Conservation (phyloP, 345 rosid species). For the Orychophragmus violaceus region DNA sequence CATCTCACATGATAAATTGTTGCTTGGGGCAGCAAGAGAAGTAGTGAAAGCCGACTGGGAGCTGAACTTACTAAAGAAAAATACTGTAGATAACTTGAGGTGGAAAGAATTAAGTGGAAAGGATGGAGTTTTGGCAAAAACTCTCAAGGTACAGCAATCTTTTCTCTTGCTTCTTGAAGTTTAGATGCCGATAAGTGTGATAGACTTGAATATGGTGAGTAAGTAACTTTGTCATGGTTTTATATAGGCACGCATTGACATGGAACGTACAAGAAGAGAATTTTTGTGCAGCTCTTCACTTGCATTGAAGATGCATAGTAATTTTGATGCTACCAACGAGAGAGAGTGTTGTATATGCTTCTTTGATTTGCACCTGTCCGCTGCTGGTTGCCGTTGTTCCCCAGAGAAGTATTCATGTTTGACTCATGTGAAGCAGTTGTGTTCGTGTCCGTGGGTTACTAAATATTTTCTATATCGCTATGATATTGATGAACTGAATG, state of each 20-base stretch:
- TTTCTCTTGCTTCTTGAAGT: conserved; percentile 16
- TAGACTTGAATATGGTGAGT: conserved; percentile 8
- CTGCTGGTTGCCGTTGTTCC: conserved; percentile 92
- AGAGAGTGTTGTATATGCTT: conserved; percentile 87
- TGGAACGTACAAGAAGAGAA: conserved; percentile 65
- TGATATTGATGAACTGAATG: conserved; percentile 65
- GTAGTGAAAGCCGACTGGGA: conserved; percentile 98
- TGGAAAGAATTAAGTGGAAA: conserved; percentile 85
- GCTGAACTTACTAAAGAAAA: conserved; percentile 74
- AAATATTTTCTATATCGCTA: conserved; percentile 85
- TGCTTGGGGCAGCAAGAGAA: conserved; percentile 99
- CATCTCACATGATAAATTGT: conserved; percentile 87
- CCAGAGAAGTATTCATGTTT: conserved; percentile 88
- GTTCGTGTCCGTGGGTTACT: conserved; percentile 63
- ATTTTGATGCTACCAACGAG: conserved; percentile 82
- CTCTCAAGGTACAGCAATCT: conserved; percentile 62
- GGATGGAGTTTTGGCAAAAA: conserved; percentile 76
- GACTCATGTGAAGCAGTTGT: conserved; percentile 80
- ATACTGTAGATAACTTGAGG: conserved; percentile 63
- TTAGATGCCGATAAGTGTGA: neutral
- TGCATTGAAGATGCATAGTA: conserved; percentile 79
- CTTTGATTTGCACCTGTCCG: conserved; percentile 95
- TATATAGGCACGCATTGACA: conserved; percentile 68
- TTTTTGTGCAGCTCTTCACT: conserved; percentile 51
- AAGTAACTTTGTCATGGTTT: conserved; percentile 9